These are phyloP conservation scores for Boletus rubroflammeus DNA, from an alignment of 768 basidiomycete species.

Conservation along the genomic window DNA sequence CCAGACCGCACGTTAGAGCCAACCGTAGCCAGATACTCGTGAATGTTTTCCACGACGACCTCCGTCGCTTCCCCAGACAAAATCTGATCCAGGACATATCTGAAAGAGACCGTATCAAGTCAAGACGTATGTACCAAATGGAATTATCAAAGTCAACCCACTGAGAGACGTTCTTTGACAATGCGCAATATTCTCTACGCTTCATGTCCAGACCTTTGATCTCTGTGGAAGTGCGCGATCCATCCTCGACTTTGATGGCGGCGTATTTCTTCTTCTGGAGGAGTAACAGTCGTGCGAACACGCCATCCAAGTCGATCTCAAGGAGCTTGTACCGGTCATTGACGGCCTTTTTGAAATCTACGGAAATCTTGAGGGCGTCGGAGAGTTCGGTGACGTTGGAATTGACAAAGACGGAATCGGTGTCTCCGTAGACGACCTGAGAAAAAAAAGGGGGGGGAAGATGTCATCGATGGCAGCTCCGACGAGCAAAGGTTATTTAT, in stretches of 20 bases:
- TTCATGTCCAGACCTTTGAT: constrained; percentile 99
- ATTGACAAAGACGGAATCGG: constrained; percentile 98
- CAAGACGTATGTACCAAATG: background rate
- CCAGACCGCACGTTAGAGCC: constrained; percentile 78
- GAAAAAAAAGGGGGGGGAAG: background rate
- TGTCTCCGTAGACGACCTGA: constrained; percentile 70
- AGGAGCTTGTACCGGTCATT: constrained; percentile 94
- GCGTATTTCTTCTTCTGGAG: constrained; percentile 99
- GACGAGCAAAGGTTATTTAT: background rate
- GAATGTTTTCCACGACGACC: constrained; percentile 83
- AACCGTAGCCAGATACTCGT: constrained; percentile 79
- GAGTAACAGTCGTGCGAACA: constrained; percentile 89
- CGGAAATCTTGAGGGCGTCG: constrained; percentile 88
- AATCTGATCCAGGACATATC: constrained; percentile 87
- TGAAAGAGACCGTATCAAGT: constrained; percentile 30
- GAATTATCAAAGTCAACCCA: constrained; percentile 39
- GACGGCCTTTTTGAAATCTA: constrained; percentile 91
- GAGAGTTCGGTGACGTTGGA: constrained; percentile 86
- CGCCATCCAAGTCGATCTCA: constrained; percentile 93
- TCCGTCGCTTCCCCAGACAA: constrained; percentile 91
- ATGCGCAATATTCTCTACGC: constrained; percentile 86
- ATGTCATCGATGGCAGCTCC: background rate
- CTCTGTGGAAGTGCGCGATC: constrained; percentile 72
- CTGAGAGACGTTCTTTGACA: constrained; percentile 94
- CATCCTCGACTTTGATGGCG: constrained; percentile 90